Percentiles rank a stretch among this genome's conserved stretches.
Conservation (phyloP, 805 yeast species). For the Tetrapisispora pingtungensis region DNA sequence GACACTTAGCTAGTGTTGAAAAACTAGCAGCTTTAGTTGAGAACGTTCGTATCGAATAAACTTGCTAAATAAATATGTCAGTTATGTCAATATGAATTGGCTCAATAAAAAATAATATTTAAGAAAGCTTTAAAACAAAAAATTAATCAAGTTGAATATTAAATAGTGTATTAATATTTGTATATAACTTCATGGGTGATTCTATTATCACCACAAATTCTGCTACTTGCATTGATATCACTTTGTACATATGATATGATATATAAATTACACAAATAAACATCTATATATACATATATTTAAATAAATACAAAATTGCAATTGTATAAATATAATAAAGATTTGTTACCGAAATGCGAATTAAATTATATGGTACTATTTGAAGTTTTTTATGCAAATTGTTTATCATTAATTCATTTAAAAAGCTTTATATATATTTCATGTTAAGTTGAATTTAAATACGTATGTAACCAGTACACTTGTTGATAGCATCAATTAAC, state of each 20-base stretch:
- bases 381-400: no score
- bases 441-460: no score
- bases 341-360: no score
- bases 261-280: not conserved
- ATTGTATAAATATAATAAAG: not conserved
- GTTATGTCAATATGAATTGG: no score
- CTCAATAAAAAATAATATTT: not conserved
- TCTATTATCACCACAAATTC: not conserved
- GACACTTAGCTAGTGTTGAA: conserved; percentile 31
- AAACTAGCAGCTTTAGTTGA: conserved; percentile 28
- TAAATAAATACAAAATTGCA: not conserved
- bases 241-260: conserved; percentile 1
- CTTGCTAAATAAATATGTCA: not conserved
- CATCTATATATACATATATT: not conserved
- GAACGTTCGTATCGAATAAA: conserved; percentile 9
- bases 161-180: conserved; percentile 1
- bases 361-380: no score
- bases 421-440: no score
- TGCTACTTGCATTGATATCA: not conserved
- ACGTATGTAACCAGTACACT: not conserved
- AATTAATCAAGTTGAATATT: not conserved
- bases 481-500: conserved; percentile 5
- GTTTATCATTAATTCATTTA: not conserved
- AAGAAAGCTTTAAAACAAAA: not conserved
- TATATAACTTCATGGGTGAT: not conserved